phyloP scores from a whole-genome alignment of 1,139 yeast genomes.

The Blastobotrys apis region DNA sequence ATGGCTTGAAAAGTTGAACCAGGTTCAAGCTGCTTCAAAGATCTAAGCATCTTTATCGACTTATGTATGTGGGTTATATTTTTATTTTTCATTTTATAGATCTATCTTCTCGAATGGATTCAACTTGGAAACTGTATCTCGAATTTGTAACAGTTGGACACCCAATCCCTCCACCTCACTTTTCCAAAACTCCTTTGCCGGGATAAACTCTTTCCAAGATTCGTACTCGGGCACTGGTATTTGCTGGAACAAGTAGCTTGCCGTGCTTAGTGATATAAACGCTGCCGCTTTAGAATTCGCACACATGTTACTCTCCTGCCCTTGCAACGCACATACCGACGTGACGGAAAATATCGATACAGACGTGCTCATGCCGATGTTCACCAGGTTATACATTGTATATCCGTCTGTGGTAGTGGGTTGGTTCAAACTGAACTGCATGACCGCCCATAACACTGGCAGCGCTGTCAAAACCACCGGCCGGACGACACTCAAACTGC shows the following conservation, averaged over 20 bases:
- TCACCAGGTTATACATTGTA: constrained; percentile 4
- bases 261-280: constrained; percentile 1
- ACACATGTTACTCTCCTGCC: background rate
- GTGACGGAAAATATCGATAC: constrained; percentile 2
- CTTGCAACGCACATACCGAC: background rate
- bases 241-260: constrained; percentile 8
- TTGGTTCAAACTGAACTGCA: background rate
- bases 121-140: too few relatives aligned
- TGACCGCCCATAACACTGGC: constrained; percentile 8
- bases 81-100: background rate
- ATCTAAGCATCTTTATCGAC: background rate
- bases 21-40: constrained; percentile 5
- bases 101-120: constrained; percentile 2
- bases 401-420: constrained; percentile 10
- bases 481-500: too few relatives aligned
- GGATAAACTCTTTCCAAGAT: constrained; percentile 6
- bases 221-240: constrained; percentile 4
- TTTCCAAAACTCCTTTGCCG: background rate
- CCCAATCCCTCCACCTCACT: background rate
- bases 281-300: constrained; percentile 4
- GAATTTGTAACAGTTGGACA: too few relatives aligned
- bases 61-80: background rate
- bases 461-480: too few relatives aligned
- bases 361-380: constrained; percentile 9
- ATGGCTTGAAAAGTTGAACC: constrained; percentile 31